phyloP scores from a whole-genome alignment of 805 yeast species.

The Lipomyces lipofer region DNA sequence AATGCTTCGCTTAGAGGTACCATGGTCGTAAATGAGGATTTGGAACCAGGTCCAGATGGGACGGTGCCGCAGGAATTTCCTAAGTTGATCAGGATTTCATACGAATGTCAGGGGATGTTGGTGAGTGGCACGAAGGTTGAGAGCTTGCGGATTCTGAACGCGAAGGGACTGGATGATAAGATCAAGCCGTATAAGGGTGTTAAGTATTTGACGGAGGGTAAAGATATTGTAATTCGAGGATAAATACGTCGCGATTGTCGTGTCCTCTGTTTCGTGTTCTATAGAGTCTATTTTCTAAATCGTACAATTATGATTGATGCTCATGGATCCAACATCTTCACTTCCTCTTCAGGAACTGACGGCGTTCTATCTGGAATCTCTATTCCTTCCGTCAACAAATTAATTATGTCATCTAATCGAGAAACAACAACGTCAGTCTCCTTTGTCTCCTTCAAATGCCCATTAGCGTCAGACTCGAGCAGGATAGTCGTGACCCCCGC shows the following conservation, averaged over 20 bases:
- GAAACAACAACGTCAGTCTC: constrained; percentile 34
- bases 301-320: neutral
- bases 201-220: constrained; percentile 68
- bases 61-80: constrained; percentile 42
- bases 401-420: constrained; percentile 28
- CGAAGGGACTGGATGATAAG: constrained; percentile 58
- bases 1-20: constrained; percentile 68
- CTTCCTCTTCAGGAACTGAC: constrained; percentile 10
- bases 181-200: constrained; percentile 90
- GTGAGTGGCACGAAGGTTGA: constrained; percentile 77
- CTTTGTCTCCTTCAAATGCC: constrained; percentile 43
- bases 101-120: constrained; percentile 63
- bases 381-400: constrained; percentile 20
- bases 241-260: too few species aligned
- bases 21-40: constrained; percentile 41
- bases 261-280: too few species aligned
- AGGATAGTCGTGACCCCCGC: constrained; percentile 65
- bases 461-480: constrained; percentile 54
- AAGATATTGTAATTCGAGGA: constrained; percentile 54
- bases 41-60: constrained; percentile 28
- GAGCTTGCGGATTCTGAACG: constrained; percentile 56
- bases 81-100: constrained; percentile 51
- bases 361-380: constrained; percentile 21
- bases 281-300: neutral
- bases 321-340: constrained; percentile 11